Base-by-base conservation (phyloP, 176 grass and related monocot species). In the Ampelocalamus luodianensis region DNA sequence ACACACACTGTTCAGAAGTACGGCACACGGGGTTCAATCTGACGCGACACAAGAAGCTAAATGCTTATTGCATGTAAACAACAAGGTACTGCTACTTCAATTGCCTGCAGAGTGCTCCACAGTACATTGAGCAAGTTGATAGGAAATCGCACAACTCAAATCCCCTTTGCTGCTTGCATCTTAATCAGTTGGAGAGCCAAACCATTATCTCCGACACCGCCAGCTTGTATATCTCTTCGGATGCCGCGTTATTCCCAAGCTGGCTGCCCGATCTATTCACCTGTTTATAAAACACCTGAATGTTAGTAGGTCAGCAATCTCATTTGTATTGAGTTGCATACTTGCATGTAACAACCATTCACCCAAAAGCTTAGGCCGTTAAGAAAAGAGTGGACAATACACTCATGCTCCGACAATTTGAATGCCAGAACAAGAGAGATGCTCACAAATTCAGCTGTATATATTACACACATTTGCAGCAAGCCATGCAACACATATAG, bases 151-250 rank as follows among this genome's bases (percentile, higher is more conserved):
- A 55, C 51, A 20, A 3, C 51, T 3, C 51, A 55, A 20, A 55
- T 20, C 51, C 18, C 17, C 5, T 6, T 54, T 20, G 51, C 17
- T 55, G 0, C 18, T 36, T 46, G 16, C 10, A 36, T 15, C 34
- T 29, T 18, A 0, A 17, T 74, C 67, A 90, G n/a, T 40, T 37
- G 16, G 74, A 82, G 72, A 97, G 85, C 91, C 89, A 90, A 54
- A 87, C 78, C 56, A 94, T 86, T 38, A 97, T 92, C 85, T 94
- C 94, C 0, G 87, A 84, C 32, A 88, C 77, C 17, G 94, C 87
- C 42, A 90, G 66, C 77, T 90, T 88, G 53, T 86, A 94, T 51
- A 77, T 88, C 50, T 87, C 91, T 55, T 93, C 87, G 0, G 71
- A 49, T 14, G 65, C 54, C 65, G 75, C 15, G 20, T 58, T 72